Conservation (phyloP, 179 eudicot genomes). For the Amaranthus tricolor region DNA sequence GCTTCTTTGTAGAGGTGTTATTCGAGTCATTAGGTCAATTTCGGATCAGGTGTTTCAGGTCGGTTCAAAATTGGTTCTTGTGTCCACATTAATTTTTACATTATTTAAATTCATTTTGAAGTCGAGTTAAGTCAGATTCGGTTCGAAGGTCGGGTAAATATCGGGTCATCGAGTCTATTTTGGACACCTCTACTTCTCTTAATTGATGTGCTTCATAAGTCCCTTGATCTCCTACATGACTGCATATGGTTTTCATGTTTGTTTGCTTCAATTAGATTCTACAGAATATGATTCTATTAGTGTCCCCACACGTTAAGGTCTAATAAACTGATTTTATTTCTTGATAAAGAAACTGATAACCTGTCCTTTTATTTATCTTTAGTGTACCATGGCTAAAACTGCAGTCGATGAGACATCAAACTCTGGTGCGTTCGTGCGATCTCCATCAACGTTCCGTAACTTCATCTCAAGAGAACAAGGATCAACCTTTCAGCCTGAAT, state of each 20-base stretch:
- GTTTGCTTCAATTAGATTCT: neutral
- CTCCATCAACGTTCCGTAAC: conserved; percentile 69
- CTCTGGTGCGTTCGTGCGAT: conserved; percentile 70
- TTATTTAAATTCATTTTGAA: no score
- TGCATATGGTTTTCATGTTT: neutral
- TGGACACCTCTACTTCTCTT: no score
- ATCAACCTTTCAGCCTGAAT: conserved; percentile 61
- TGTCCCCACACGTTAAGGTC: neutral
- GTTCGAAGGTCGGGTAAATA: no score
- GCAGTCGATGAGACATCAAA: conserved; percentile 62
- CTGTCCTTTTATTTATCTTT: neutral
- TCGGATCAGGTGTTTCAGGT: no score
- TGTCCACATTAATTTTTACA: no score
- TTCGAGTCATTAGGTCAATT: no score
- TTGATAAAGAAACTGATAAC: neutral
- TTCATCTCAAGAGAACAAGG: conserved; percentile 66
- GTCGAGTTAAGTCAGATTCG: no score
- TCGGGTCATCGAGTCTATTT: no score
- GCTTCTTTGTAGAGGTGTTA: no score
- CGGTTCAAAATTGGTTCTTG: no score
- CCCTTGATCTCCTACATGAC: neutral
- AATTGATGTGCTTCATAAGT: no score
- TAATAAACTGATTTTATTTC: neutral
- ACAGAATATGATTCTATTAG: neutral
- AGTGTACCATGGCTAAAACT: conserved; percentile 60